phyloP scores from a whole-genome alignment of 768 basidiomycete genomes.

The Lactifluus volemus region DNA sequence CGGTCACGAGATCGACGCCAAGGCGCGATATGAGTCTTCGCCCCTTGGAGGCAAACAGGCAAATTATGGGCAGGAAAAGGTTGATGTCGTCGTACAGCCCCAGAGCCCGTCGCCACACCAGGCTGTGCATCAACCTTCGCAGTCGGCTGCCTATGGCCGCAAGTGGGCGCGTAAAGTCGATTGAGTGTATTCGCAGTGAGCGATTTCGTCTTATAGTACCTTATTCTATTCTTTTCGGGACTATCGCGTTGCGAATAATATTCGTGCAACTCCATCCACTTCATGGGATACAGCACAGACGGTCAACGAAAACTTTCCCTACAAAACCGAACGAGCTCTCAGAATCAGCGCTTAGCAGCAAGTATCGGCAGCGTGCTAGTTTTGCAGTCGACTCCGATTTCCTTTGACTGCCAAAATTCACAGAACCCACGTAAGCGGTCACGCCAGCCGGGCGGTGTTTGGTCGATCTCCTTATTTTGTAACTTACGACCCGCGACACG shows the following conservation, averaged over 20 bases:
- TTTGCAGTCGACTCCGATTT: no score
- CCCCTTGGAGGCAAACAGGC: conserved; percentile 15
- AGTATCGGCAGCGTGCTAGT: no score
- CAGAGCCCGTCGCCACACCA: conserved; percentile 30
- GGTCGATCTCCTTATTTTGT: no score
- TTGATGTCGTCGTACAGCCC: conserved; percentile 38
- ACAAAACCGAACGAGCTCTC: not conserved
- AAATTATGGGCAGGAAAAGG: conserved; percentile 21
- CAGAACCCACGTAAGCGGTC: no score
- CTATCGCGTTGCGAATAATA: not conserved
- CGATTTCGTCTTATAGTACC: not conserved
- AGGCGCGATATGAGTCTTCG: conserved; percentile 22
- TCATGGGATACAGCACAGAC: not conserved
- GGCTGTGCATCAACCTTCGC: conserved; percentile 33
- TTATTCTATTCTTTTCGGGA: not conserved
- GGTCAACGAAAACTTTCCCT: no score
- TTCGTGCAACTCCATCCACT: not conserved
- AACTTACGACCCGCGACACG: no score
- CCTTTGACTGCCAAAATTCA: no score
- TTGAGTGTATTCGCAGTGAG: conserved; percentile 24
- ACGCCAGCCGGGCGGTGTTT: no score
- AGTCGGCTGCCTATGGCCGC: conserved; percentile 37
- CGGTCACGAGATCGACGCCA: conserved; percentile 16
- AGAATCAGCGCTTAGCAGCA: no score
- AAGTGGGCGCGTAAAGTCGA: conserved; percentile 74